phyloP scores from a whole-genome alignment of 1,284 basidiomycete species.

The Austroboletus rostrupii region DNA sequence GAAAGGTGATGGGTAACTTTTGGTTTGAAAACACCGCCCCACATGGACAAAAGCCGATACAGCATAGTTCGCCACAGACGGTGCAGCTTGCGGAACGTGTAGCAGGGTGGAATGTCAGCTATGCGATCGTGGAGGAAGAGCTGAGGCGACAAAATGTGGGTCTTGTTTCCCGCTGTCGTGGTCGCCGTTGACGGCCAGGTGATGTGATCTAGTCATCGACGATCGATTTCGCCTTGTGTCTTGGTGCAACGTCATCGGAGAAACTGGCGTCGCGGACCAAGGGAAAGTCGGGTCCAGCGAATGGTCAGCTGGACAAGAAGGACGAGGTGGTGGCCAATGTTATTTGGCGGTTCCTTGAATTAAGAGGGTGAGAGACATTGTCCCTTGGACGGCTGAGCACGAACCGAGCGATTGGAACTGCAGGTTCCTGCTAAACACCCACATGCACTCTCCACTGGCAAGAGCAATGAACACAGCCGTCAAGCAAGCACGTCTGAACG shows the following conservation, averaged over 20 bases:
- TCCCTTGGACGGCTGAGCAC: conserved; percentile 1
- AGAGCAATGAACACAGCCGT: conserved; percentile 87
- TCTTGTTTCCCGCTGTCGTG: conserved; percentile 15
- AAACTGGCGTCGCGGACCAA: conserved; percentile 77
- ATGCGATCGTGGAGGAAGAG: conserved; percentile 88
- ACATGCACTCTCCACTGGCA: conserved; percentile 87
- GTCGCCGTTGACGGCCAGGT: conserved; percentile 9
- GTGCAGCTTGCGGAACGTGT: conserved; percentile 86
- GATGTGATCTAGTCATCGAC: conserved; percentile 70
- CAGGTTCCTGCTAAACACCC: conserved; percentile 84
- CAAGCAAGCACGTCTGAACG: conserved; percentile 78
- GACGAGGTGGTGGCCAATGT: conserved; percentile 98
- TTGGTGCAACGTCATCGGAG: conserved; percentile 84
- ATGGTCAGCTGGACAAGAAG: conserved; percentile 83
- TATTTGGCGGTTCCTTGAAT: conserved; percentile 95
- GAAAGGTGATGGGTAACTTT: conserved; percentile 67
- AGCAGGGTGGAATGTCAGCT: conserved; percentile 89
- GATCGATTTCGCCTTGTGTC: conserved; percentile 94
- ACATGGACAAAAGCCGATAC: conserved; percentile 54
- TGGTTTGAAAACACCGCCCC: conserved; percentile 69
- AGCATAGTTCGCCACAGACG: conserved; percentile 76
- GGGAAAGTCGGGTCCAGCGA: conserved; percentile 43
- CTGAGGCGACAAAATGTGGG: conserved; percentile 92
- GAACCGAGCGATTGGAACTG: conserved; percentile 11
- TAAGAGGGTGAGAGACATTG: conserved; percentile 68